Evolutionary conservation across 1,139 yeast species (phyloP).

Genomic region (Candida dubliniensis): DNA sequence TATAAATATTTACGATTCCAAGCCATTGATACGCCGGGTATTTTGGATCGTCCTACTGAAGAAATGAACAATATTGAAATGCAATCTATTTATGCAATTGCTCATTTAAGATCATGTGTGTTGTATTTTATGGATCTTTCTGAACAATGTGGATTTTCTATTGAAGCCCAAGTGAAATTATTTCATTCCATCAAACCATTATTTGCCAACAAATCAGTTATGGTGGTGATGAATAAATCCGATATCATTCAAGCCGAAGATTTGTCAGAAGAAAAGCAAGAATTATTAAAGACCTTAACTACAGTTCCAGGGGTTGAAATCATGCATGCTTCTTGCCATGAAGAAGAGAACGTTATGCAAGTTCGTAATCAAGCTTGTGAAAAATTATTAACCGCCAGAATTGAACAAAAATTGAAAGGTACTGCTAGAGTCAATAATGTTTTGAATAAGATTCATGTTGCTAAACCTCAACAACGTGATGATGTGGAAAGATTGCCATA

Average conservation of each 20-base stretch:
- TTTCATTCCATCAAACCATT: conserved; percentile 96
- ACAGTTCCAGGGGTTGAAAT: conserved; percentile 82
- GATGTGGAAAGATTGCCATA: conserved; percentile 74
- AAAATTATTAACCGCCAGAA: conserved; percentile 89
- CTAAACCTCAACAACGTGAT: conserved; percentile 87
- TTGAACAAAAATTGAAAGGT: conserved; percentile 95
- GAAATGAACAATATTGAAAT: conserved; percentile 99
- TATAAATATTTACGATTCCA: conserved; percentile 96
- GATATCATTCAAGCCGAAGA: conserved; percentile 88
- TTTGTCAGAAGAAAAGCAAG: conserved; percentile 73
- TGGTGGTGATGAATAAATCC: conserved; percentile 93
- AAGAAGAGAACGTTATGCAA: conserved; percentile 92
- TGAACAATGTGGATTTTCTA: conserved; percentile 97
- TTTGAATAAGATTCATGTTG: conserved; percentile 92
- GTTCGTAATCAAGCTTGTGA: conserved; percentile 98
- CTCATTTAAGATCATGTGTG: conserved; percentile 95
- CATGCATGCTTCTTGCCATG: conserved; percentile 89
- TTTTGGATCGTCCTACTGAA: conserved; percentile 96
- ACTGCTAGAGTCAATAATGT: conserved; percentile 86
- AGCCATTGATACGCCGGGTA: conserved; percentile 99
- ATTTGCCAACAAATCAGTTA: conserved; percentile 93
- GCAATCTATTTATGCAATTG: conserved; percentile 98
- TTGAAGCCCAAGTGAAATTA: conserved; percentile 95
- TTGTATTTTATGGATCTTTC: conserved; percentile 96
- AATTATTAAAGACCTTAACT: conserved; percentile 61